Evolutionary conservation across 306 rosid genomes (phyloP), one percentile per base, ranked within the genome.

Genomic region (Lathyrus aphaca): DNA sequence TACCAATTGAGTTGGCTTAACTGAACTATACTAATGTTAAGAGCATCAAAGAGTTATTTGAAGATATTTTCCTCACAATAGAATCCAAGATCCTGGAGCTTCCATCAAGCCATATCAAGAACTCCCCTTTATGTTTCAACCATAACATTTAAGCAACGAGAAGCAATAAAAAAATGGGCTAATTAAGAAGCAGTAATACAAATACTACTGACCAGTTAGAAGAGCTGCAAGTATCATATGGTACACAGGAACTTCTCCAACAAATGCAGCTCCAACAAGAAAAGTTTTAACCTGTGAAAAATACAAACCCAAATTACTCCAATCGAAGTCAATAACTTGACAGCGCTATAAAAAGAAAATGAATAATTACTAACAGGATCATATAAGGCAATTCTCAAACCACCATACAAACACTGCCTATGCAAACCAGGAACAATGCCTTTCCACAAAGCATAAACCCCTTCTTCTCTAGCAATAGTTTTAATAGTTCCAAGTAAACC

Each of bases 361-460:
- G 44, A 19, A 2, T 6, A 1, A 16, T 12, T 81, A 91, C 99
- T 89, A 88, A 95, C 99, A 60, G 99, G 99, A 77, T 85, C 99
- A 79, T 95, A 95, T 72, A 95, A 75, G 60, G 95, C 97, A 74
- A 95, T 91, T 84, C 99, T 87, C 80, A 95, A 81, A 82, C 99
- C 99, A 50, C 99, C 99, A 72, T 95, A 95, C 70, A 95, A 43
- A 73, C 89, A 95, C 68, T 95, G 99, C 54, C 99, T 95, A 55
- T 95, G 99, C 64, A 95, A 82, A 66, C 99, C 99, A 49, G 99
- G 95, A 83, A 95, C 72, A 68, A 91, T 78, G 74, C 99, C 99
- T 77, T 83, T 95, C 97, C 99, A 95, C 45, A 95, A 79, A 32
- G 99, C 92, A 49, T 78, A 78, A 67, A 86, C 27, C 37, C 99